These are phyloP conservation scores for Corylus avellana DNA, from an alignment of 306 rosid species.

Conservation along the genomic window DNA sequence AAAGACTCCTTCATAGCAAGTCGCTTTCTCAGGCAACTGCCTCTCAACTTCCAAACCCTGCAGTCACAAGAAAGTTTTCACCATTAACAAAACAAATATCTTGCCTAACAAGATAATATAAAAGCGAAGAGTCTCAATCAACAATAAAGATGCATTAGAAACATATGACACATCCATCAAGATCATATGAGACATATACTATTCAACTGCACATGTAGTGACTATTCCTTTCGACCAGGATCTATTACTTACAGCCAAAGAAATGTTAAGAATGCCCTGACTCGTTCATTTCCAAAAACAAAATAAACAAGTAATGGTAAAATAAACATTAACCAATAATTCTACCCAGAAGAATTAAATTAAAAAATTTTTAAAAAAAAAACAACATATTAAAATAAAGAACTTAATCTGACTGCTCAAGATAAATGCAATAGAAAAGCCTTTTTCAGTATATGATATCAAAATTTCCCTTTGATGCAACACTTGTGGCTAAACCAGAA, in stretches of 20 bases:
- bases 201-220: neutral
- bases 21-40: constrained; percentile 61
- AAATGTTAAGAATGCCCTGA: neutral
- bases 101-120: neutral
- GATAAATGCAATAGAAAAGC: neutral
- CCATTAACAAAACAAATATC: constrained; percentile 11
- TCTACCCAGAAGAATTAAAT: neutral
- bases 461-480: too few species aligned
- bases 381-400: too few species aligned
- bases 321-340: neutral
- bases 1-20: constrained; percentile 81
- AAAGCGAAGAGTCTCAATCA: constrained; percentile 4
- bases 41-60: constrained; percentile 81
- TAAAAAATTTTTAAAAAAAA: too few species aligned
- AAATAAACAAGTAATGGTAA: neutral
- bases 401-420: neutral
- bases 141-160: neutral
- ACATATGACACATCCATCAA: neutral
- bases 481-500: too few species aligned
- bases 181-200: too few species aligned
- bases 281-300: neutral
- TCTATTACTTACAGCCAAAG: neutral
- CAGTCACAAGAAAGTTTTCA: constrained; percentile 30
- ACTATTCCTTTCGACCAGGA: neutral
- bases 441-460: too few species aligned